Conservation (phyloP, 768 basidiomycete species). For the Clitopilus passeckerianus region DNA sequence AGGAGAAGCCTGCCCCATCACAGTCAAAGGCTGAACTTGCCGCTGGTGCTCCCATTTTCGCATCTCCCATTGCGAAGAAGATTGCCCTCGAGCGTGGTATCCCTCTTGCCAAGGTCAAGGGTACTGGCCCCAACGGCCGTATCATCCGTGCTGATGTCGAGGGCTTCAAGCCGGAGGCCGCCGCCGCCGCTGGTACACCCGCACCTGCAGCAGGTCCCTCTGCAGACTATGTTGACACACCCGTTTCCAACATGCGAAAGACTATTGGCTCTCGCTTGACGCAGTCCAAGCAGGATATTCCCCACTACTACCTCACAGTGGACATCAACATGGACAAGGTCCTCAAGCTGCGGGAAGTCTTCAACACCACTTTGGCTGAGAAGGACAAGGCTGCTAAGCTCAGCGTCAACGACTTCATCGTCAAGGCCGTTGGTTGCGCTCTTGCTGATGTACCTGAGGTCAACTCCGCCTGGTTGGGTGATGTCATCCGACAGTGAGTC, state of each 20-base stretch:
- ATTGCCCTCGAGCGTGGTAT: conserved; percentile 93
- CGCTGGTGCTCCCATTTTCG: conserved; percentile 83
- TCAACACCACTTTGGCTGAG: conserved; percentile 84
- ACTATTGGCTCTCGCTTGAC: conserved; percentile 86
- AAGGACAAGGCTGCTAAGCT: conserved; percentile 91
- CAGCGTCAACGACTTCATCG: conserved; percentile 96
- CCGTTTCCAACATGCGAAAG: conserved; percentile 91
- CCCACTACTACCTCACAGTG: conserved; percentile 95
- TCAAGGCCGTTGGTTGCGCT: conserved; percentile 91
- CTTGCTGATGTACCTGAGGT: conserved; percentile 94
- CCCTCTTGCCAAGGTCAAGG: conserved; percentile 85
- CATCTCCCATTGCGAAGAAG: conserved; percentile 94
- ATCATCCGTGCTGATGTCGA: conserved; percentile 95
- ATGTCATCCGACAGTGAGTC: conserved; percentile 87
- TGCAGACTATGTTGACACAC: conserved; percentile 83
- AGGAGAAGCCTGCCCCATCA: conserved; percentile 25
- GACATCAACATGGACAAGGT: conserved; percentile 97
- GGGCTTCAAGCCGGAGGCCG: conserved; percentile 64
- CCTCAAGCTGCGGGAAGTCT: conserved; percentile 88
- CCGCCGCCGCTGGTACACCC: conserved; percentile 38
- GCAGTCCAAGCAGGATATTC: conserved; percentile 92
- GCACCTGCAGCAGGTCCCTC: conserved; percentile 46
- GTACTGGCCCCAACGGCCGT: conserved; percentile 89
- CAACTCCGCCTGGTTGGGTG: conserved; percentile 97
- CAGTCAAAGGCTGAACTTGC: conserved; percentile 52